phyloP scores from a whole-genome alignment of 495 filamentous ascomycete genomes.

The Geoglossum glabrum region DNA sequence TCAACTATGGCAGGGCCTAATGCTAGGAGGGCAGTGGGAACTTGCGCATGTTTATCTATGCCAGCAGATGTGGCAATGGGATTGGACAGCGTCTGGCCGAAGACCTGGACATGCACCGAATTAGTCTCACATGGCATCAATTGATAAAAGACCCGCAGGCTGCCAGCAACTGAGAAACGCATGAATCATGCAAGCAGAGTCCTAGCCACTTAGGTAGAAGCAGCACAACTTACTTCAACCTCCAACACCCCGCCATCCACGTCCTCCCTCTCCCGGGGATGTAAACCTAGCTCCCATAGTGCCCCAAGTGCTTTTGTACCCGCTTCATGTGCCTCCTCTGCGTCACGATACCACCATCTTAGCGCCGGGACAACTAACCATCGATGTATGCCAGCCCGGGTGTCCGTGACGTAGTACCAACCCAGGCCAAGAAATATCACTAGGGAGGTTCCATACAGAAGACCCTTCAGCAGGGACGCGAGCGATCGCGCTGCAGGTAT shows the following conservation, averaged over 20 bases:
- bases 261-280: constrained; percentile 54
- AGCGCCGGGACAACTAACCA: constrained; percentile 61
- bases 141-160: not conserved
- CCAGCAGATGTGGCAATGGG: constrained; percentile 85
- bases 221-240: constrained; percentile 24
- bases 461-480: not conserved
- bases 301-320: constrained; percentile 48
- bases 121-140: not conserved
- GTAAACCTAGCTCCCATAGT: constrained; percentile 35
- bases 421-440: not conserved
- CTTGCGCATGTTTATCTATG: constrained; percentile 81
- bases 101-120: constrained; percentile 28
- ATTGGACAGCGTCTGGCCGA: constrained; percentile 58
- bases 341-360: constrained; percentile 53
- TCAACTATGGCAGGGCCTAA: constrained; percentile 72
- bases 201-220: not conserved
- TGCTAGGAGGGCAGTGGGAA: constrained; percentile 61
- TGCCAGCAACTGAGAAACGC: no score
- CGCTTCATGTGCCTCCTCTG: constrained; percentile 74
- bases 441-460: not conserved
- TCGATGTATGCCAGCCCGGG: constrained; percentile 64
- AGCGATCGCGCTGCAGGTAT: not conserved
- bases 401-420: constrained; percentile 62
- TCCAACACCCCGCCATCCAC: constrained; percentile 26
- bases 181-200: no score